A percentile compares a stretch with the other conserved stretches of the same genome.
Evolutionary conservation across 352 stramenopile species (phyloP).

Genomic region (Pythium chondricola): DNA sequence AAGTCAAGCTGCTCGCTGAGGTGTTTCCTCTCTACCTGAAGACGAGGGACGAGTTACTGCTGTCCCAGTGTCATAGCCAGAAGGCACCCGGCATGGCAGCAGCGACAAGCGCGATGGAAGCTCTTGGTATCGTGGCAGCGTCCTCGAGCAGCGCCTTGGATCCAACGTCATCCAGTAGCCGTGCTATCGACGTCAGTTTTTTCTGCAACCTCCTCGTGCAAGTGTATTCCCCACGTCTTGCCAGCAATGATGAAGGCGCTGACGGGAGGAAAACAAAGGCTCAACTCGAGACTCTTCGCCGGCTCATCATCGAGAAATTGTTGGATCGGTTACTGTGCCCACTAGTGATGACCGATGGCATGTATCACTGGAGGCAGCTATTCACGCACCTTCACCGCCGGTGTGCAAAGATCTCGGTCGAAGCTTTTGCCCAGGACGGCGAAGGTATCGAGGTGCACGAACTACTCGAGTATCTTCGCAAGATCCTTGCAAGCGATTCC

Average conservation of each 20-base stretch:
- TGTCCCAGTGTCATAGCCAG: slow-evolving; percentile 1
- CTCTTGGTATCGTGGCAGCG: slow-evolving; percentile 9
- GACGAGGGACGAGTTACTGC: slow-evolving; percentile 35
- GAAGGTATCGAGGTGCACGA: slow-evolving; percentile 45
- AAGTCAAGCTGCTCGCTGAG: slow-evolving; percentile 56
- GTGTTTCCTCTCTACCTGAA: slow-evolving; percentile 54
- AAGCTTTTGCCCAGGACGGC: slow-evolving; percentile 13
- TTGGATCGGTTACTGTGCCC: slow-evolving; percentile 67
- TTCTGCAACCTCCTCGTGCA: slow-evolving; percentile 76
- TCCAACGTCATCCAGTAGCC: not conserved
- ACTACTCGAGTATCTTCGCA: slow-evolving; percentile 52
- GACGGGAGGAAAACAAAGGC: slow-evolving; percentile 27
- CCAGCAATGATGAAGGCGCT: slow-evolving; percentile 16
- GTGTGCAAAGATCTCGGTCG: slow-evolving; percentile 20
- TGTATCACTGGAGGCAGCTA: slow-evolving; percentile 54
- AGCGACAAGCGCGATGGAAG: slow-evolving; percentile 17
- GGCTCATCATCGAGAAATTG: slow-evolving; percentile 60
- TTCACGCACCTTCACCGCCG: slow-evolving; percentile 57
- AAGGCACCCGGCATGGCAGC: slow-evolving; percentile 8
- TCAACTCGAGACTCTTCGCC: slow-evolving; percentile 19
- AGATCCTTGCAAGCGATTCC: slow-evolving; percentile 17
- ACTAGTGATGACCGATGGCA: slow-evolving; percentile 20
- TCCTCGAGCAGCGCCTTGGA: not conserved
- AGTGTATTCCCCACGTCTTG: slow-evolving; percentile 34
- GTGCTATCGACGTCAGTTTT: slow-evolving; percentile 54